A percentile compares a stretch with the other conserved stretches of the same genome.
These are phyloP conservation scores for Huntiella bhutanensis DNA, from an alignment of 2,329 filamentous ascomycete species.

Conservation along the genomic window DNA sequence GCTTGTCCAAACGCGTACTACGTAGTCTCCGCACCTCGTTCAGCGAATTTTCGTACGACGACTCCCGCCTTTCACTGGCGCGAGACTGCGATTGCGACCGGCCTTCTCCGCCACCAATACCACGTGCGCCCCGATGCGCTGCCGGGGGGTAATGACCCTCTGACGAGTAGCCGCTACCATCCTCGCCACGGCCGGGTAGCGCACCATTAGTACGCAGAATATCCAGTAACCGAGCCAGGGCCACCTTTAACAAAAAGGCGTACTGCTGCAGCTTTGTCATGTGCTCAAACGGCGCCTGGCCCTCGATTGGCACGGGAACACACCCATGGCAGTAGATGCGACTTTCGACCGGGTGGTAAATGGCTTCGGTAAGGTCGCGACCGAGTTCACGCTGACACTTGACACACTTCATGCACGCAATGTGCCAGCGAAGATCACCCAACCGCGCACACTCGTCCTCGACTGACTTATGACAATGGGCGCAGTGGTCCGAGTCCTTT, in stretches of 20 bases:
- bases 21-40: constrained; percentile 83
- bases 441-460: constrained; percentile 79
- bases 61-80: constrained; percentile 37
- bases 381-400: constrained; percentile 47
- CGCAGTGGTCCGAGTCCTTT: constrained; percentile 69
- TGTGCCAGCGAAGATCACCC: constrained; percentile 65
- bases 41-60: constrained; percentile 84
- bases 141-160: constrained; percentile 24
- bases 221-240: constrained; percentile 70
- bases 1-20: constrained; percentile 85
- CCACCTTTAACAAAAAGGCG: constrained; percentile 78
- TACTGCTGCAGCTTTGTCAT: constrained; percentile 86
- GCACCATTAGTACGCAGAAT: constrained; percentile 72
- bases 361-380: constrained; percentile 46
- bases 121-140: neutral
- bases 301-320: constrained; percentile 35
- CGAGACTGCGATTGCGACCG: constrained; percentile 59
- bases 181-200: constrained; percentile 55
- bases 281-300: constrained; percentile 39
- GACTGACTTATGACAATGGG: constrained; percentile 64
- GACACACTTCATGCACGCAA: constrained; percentile 61
- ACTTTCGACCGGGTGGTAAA: constrained; percentile 48
- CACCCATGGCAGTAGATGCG: constrained; percentile 56
- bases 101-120: constrained; percentile 28
- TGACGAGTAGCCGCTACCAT: constrained; percentile 50